Percentiles rank a stretch among this genome's conserved stretches.
Conservation (phyloP, 495 filamentous ascomycete genomes). For the Lophiostoma macrostomum region DNA sequence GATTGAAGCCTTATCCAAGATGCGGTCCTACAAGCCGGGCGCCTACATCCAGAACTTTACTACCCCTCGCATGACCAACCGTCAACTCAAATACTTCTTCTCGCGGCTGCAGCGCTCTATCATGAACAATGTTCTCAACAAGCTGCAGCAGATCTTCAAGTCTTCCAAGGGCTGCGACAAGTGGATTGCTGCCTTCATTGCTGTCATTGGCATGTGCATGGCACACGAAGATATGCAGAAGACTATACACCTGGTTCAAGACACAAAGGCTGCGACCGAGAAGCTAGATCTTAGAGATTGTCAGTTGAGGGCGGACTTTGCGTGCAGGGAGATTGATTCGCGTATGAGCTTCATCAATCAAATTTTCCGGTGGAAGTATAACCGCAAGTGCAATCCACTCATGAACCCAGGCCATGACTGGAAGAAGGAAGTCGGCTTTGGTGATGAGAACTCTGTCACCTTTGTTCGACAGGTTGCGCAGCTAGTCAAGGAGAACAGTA, state of each 20-base stretch:
- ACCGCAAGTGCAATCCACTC: constrained; percentile 35
- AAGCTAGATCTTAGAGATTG: constrained; percentile 22
- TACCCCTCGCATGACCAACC: constrained; percentile 43
- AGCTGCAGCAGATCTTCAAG: constrained; percentile 39
- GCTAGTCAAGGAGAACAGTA: constrained; percentile 39
- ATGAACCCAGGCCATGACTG: constrained; percentile 29
- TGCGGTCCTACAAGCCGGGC: constrained; percentile 24
- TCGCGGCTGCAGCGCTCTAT: constrained; percentile 32
- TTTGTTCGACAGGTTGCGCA: constrained; percentile 34
- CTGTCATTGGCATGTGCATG: constrained; percentile 40
- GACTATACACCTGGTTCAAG: constrained; percentile 39
- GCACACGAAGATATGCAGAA: constrained; percentile 41
- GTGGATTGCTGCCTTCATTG: constrained; percentile 41
- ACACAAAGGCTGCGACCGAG: constrained; percentile 28
- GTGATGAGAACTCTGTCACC: constrained; percentile 12
- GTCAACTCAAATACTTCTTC: constrained; percentile 45
- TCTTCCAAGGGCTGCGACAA: constrained; percentile 32
- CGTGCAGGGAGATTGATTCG: constrained; percentile 38
- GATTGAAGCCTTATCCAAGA: constrained; percentile 17
- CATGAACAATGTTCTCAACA: constrained; percentile 37
- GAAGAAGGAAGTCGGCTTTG: constrained; percentile 25
- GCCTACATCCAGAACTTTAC: constrained; percentile 19
- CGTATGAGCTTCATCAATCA: constrained; percentile 35
- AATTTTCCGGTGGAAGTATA: constrained; percentile 43
- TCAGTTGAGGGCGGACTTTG: constrained; percentile 25